Evolutionary conservation across 177 flowering plant genomes (phyloP).

Genomic region (Vitis hybrid): DNA sequence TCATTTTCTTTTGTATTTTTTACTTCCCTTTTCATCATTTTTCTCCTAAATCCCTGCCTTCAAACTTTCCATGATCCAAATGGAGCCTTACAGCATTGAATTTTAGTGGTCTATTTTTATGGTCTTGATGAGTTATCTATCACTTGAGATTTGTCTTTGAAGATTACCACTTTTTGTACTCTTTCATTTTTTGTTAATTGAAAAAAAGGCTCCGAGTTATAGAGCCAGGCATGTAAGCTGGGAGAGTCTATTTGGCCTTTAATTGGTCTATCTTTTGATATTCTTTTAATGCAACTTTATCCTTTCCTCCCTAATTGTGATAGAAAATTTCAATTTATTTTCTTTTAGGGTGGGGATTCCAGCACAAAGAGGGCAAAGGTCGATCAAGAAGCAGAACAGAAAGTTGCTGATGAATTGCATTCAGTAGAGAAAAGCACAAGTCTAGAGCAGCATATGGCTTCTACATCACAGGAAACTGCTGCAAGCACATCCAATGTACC

Average conservation of each 20-base stretch:
- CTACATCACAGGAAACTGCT: conserved; percentile 46
- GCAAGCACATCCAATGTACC: conserved; percentile 50
- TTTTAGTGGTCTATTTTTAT: too few relatives aligned
- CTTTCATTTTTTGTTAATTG: too few relatives aligned
- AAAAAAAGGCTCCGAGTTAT: too few relatives aligned
- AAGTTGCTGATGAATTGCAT: conserved; percentile 22
- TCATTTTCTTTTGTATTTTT: too few relatives aligned
- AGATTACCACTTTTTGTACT: too few relatives aligned
- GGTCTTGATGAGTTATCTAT: too few relatives aligned
- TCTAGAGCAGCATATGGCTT: conserved; percentile 41
- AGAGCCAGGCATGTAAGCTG: too few relatives aligned
- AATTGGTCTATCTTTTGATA: background rate
- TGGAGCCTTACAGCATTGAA: too few relatives aligned
- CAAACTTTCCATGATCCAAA: too few relatives aligned
- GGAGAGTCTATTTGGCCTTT: background rate
- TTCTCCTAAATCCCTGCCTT: too few relatives aligned
- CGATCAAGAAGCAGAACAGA: conserved; percentile 59
- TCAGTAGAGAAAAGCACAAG: conserved; percentile 25
- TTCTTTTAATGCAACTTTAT: background rate
- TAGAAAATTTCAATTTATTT: background rate
- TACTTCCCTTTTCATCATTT: too few relatives aligned
- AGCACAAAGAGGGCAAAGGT: conserved; percentile 64
- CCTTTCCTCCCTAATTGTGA: background rate
- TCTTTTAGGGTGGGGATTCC: conserved; percentile 64
- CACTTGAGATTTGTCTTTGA: too few relatives aligned